phyloP scores from a whole-genome alignment of 108 stramenopile genomes.

The Cylindrotheca fusiformis region DNA sequence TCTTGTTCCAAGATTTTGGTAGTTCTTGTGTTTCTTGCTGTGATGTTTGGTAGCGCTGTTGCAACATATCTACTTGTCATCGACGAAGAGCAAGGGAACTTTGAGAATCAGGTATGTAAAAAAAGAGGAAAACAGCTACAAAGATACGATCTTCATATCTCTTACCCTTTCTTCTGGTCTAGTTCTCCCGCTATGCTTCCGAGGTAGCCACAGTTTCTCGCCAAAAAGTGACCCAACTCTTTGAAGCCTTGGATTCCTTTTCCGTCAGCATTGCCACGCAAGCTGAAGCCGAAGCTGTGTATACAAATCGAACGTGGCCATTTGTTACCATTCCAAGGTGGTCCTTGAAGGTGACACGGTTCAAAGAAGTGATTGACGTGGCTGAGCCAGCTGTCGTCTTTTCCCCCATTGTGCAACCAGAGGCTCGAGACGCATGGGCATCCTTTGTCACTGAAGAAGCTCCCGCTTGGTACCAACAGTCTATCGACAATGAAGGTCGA shows the following conservation, averaged over 20 bases:
- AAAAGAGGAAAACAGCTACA: background rate
- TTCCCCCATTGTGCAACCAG: background rate
- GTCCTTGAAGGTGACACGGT: background rate
- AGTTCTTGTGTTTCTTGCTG: background rate
- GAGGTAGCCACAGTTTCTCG: background rate
- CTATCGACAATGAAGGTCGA: background rate
- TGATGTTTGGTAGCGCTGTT: background rate
- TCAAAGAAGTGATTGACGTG: background rate
- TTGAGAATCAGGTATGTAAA: background rate
- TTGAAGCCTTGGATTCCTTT: background rate
- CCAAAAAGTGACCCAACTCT: background rate
- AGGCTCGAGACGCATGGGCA: slow-evolving; percentile 8
- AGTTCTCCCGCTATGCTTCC: background rate
- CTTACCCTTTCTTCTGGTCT: background rate
- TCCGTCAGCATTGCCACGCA: background rate
- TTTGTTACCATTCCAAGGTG: slow-evolving; percentile 8
- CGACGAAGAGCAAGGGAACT: background rate
- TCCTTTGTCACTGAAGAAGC: background rate
- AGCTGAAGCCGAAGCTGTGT: background rate
- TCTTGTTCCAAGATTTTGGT: background rate
- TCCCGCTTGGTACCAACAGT: background rate
- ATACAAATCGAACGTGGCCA: slow-evolving; percentile 9
- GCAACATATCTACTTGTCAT: background rate
- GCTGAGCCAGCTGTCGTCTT: background rate
- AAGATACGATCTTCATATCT: background rate